Conservation (phyloP, 2,329 filamentous ascomycete genomes). For the Lasiodiplodia gonubiensis region DNA sequence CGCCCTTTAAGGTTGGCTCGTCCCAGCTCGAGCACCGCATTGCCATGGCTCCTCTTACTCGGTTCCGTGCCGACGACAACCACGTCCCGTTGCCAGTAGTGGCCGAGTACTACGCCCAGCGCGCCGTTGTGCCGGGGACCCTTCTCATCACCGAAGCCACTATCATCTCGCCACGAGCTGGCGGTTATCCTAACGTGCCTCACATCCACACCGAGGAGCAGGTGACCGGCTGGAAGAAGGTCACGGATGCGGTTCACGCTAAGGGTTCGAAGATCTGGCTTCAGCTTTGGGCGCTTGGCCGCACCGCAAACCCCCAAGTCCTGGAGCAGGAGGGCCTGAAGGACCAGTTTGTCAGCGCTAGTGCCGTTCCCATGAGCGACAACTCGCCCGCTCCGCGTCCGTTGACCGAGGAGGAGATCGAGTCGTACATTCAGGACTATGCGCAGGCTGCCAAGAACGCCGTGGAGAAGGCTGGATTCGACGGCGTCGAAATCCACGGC, state of each 20-base stretch:
- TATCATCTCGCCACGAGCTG: constrained; percentile 40
- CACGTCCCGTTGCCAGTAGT: constrained; percentile 53
- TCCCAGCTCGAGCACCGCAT: constrained; percentile 38
- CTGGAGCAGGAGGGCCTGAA: constrained; percentile 40
- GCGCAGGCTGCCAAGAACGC: constrained; percentile 53
- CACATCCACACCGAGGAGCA: constrained; percentile 52
- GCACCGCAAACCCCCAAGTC: constrained; percentile 53
- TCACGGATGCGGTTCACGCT: constrained; percentile 67
- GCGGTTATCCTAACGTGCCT: constrained; percentile 38
- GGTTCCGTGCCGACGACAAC: constrained; percentile 54
- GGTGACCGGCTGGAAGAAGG: constrained; percentile 63
- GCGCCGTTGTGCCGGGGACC: constrained; percentile 40
- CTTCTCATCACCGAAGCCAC: constrained; percentile 44
- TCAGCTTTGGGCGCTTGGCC: constrained; percentile 68
- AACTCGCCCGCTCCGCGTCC: constrained; percentile 41
- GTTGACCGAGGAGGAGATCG: constrained; percentile 49
- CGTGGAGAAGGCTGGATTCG: constrained; percentile 59
- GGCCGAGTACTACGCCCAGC: constrained; percentile 42
- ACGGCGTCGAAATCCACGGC: constrained; percentile 63
- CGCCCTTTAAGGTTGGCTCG: constrained; percentile 38
- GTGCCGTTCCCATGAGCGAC: constrained; percentile 42
- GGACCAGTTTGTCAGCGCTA: constrained; percentile 38
- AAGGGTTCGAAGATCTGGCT: constrained; percentile 66
- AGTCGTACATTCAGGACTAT: constrained; percentile 45
- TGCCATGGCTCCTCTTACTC: constrained; percentile 40